These are phyloP conservation scores for Vigna unguiculata DNA, from an alignment of 306 rosid genomes.

Conservation along the genomic window DNA sequence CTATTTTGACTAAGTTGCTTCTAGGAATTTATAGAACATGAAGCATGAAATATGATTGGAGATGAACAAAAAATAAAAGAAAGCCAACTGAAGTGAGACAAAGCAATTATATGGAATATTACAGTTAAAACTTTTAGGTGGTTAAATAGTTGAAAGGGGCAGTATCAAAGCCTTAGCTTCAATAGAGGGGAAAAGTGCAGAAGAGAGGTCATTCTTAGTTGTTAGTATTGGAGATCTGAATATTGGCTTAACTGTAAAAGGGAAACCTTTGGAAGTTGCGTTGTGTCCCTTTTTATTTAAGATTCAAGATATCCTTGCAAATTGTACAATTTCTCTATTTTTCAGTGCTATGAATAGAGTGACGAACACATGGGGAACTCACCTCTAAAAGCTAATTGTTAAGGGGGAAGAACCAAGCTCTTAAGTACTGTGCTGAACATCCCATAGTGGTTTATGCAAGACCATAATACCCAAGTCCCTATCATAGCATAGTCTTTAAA, in stretches of 20 bases:
- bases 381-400: no score
- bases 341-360: neutral
- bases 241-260: neutral
- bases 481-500: no score
- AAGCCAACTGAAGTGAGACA: slow-evolving; percentile 26
- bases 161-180: slow-evolving; percentile 1
- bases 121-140: slow-evolving; percentile 13
- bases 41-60: slow-evolving; percentile 1
- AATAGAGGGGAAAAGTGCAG: neutral
- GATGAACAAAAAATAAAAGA: neutral
- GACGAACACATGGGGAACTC: no score
- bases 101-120: neutral
- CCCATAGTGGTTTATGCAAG: no score
- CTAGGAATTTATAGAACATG: slow-evolving; percentile 9
- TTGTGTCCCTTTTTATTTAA: neutral
- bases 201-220: neutral
- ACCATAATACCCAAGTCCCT: no score
- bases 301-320: neutral
- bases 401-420: no score
- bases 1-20: slow-evolving; percentile 9
- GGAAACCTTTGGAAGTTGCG: neutral
- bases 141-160: neutral
- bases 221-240: neutral
- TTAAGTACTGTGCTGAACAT: no score
- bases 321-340: neutral